Conservation (phyloP, 495 filamentous ascomycete species). For the Cercophora newfieldiana region DNA sequence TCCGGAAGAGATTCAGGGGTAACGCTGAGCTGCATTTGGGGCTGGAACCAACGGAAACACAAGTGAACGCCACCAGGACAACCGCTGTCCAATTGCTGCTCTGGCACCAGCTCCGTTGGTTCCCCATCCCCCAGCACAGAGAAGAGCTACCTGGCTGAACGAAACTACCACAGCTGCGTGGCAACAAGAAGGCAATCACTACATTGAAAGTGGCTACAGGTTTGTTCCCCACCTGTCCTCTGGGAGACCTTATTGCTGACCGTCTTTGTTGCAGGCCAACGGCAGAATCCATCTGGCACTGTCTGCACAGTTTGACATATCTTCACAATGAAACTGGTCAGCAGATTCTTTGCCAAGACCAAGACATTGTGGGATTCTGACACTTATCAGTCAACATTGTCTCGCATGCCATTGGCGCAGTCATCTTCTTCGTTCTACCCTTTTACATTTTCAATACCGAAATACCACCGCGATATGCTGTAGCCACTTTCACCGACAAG, state of each 20-base stretch:
- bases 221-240: neutral
- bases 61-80: neutral
- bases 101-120: slow-evolving; percentile 1
- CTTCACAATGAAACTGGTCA: slow-evolving; percentile 51
- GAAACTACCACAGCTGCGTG: neutral
- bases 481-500: slow-evolving; percentile 40
- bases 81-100: slow-evolving; percentile 1
- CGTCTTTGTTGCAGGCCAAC: neutral
- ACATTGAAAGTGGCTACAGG: neutral
- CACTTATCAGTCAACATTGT: slow-evolving; percentile 50
- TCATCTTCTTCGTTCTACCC: slow-evolving; percentile 46
- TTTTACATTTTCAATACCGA: slow-evolving; percentile 38
- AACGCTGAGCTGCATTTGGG: neutral
- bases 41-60: neutral
- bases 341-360: neutral
- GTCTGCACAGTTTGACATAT: slow-evolving; percentile 40
- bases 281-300: slow-evolving; percentile 30
- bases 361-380: neutral
- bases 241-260: neutral
- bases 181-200: slow-evolving; percentile 14
- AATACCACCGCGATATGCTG: slow-evolving; percentile 33
- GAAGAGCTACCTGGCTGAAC: neutral
- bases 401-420: slow-evolving; percentile 50
- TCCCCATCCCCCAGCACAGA: neutral
- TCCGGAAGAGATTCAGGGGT: neutral